A percentile compares a stretch with the other conserved stretches of the same genome.
phyloP scores from a whole-genome alignment of 495 filamentous ascomycete species.

The Penicillium roqueforti region DNA sequence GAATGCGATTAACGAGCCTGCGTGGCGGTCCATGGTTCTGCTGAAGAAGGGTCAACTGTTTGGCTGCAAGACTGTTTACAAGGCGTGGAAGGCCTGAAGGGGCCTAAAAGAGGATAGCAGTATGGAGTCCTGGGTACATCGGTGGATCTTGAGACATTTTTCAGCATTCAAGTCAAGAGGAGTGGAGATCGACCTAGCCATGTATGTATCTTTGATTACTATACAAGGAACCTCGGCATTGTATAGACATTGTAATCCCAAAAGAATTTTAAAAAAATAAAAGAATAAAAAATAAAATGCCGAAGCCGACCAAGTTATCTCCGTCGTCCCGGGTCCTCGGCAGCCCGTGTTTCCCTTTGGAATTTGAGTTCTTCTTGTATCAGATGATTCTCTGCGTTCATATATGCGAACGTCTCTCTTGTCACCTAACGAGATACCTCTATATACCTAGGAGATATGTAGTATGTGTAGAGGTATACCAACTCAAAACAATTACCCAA shows the following conservation, averaged over 20 bases:
- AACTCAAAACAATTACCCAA: not conserved
- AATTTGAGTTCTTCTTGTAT: not conserved
- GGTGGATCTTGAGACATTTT: not conserved
- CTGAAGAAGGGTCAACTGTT: constrained; percentile 76
- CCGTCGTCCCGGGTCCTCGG: constrained; percentile 3
- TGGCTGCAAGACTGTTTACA: constrained; percentile 73
- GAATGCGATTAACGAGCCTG: constrained; percentile 75
- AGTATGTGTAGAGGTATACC: not conserved
- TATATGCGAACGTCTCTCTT: not conserved
- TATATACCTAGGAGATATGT: too few relatives aligned
- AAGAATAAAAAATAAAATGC: not conserved
- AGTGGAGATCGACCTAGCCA: not conserved
- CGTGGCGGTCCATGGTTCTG: constrained; percentile 72
- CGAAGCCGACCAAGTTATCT: constrained; percentile 2
- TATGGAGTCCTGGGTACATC: too few relatives aligned
- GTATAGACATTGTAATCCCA: not conserved
- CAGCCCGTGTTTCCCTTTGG: not conserved
- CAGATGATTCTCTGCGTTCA: too few relatives aligned
- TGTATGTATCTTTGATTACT: not conserved
- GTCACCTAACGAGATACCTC: too few relatives aligned
- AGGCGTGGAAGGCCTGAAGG: constrained; percentile 62
- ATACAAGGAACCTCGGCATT: not conserved
- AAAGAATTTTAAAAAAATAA: not conserved
- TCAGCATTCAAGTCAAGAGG: not conserved
- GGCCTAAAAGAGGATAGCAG: not conserved